Conservation (phyloP, 2,329 filamentous ascomycete genomes). For the Fonsecaea multimorphosa region DNA sequence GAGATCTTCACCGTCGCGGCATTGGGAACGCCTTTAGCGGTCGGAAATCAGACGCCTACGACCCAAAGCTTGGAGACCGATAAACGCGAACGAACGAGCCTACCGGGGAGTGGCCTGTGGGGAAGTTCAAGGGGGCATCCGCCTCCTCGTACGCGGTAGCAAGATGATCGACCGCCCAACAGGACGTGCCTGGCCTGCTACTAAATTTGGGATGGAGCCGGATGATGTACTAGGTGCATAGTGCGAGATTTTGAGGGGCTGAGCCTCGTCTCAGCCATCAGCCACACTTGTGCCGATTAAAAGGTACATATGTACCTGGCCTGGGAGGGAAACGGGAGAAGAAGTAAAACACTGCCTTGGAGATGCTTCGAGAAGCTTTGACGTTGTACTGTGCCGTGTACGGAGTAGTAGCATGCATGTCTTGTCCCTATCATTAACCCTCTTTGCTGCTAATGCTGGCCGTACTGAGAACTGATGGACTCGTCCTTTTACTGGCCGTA, state of each 20-base stretch:
- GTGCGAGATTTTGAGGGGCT: background rate
- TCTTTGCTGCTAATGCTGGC: background rate
- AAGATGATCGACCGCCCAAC: background rate
- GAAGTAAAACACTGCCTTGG: background rate
- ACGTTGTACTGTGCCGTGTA: background rate
- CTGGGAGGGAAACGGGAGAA: conserved; percentile 1
- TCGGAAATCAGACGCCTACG: conserved; percentile 15
- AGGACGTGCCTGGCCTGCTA: conserved; percentile 1
- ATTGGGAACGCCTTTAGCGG: conserved; percentile 5
- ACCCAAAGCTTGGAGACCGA: conserved; percentile 6
- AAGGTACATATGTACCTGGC: too few relatives aligned
- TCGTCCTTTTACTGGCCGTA: conserved; percentile 6
- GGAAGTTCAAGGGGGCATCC: too few relatives aligned
- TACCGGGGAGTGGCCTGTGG: background rate
- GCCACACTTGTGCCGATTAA: background rate
- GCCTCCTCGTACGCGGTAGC: too few relatives aligned
- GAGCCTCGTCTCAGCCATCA: conserved; percentile 27
- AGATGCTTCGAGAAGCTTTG: conserved; percentile 8
- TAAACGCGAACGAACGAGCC: conserved; percentile 12
- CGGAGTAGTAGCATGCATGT: conserved; percentile 15
- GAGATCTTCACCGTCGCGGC: too few relatives aligned
- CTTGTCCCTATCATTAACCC: background rate
- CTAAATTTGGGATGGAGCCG: conserved; percentile 16
- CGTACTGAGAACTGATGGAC: background rate
- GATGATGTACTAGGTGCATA: background rate